phyloP scores from a whole-genome alignment of 2,329 filamentous ascomycete species.

The Ophiostoma tasmaniense region DNA sequence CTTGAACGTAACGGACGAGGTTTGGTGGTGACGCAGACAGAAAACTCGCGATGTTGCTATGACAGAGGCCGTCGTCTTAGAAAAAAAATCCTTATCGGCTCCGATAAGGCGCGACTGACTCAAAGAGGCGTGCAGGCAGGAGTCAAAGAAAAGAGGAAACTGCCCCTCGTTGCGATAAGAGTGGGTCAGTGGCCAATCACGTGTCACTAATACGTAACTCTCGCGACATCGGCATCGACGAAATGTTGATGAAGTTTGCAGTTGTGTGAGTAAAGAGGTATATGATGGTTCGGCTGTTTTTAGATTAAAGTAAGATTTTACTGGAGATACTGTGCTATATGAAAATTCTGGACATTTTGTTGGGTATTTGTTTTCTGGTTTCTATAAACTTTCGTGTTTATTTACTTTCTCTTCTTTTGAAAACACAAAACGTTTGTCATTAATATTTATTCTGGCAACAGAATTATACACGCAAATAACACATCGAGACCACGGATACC shows the following conservation, averaged over 20 bases:
- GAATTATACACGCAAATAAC: too few relatives aligned
- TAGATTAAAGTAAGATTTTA: background rate
- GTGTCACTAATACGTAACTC: background rate
- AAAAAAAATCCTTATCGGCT: slow-evolving; percentile 9
- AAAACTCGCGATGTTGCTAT: background rate
- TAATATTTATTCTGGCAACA: too few relatives aligned
- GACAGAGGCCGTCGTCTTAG: background rate
- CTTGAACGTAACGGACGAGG: background rate
- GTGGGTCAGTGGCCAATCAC: background rate
- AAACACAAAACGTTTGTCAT: too few relatives aligned
- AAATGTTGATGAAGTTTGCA: background rate
- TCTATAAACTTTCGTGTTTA: too few relatives aligned
- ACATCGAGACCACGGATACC: too few relatives aligned
- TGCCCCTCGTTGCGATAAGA: slow-evolving; percentile 4
- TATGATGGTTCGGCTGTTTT: background rate
- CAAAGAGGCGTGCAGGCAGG: background rate
- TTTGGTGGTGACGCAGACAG: slow-evolving; percentile 8
- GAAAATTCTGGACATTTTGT: too few relatives aligned
- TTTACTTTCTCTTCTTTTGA: too few relatives aligned
- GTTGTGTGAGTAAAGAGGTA: background rate
- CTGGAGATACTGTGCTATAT: too few relatives aligned
- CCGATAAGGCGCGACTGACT: slow-evolving; percentile 5
- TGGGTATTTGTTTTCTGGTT: too few relatives aligned
- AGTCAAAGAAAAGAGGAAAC: background rate
- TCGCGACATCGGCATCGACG: background rate